phyloP scores from a whole-genome alignment of 2,329 filamentous ascomycete species.

The Calonectria honghensis region DNA sequence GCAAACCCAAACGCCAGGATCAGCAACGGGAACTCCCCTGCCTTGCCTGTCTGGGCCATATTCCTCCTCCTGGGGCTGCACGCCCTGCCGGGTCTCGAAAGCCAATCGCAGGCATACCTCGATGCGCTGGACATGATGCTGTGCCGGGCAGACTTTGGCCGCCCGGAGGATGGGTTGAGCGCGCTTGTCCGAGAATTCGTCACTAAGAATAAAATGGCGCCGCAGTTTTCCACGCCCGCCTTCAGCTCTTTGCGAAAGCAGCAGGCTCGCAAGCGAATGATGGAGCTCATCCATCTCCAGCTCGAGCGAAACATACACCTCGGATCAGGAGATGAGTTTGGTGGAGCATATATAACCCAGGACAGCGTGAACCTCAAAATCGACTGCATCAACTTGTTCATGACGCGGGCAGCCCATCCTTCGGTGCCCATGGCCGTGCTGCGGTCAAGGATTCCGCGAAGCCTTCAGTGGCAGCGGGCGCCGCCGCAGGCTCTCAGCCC shows the following conservation, averaged over 20 bases:
- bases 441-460: background rate
- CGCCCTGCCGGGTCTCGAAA: background rate
- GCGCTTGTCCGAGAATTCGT: slow-evolving; percentile 4
- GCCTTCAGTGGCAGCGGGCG: background rate
- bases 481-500: background rate
- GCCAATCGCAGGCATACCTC: background rate
- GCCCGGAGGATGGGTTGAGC: slow-evolving; percentile 1
- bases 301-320: slow-evolving; percentile 1
- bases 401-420: slow-evolving; percentile 9
- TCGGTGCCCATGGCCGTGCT: slow-evolving; percentile 14
- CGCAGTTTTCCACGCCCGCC: slow-evolving; percentile 3
- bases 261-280: slow-evolving; percentile 28
- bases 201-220: background rate
- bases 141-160: slow-evolving; percentile 7
- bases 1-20: slow-evolving; percentile 7
- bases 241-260: slow-evolving; percentile 16
- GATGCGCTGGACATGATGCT: slow-evolving; percentile 12
- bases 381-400: slow-evolving; percentile 2
- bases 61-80: slow-evolving; percentile 15
- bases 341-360: background rate
- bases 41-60: slow-evolving; percentile 9
- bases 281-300: slow-evolving; percentile 15
- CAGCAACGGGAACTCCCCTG: background rate
- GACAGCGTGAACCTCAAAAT: background rate
- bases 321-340: too few relatives aligned